Evolutionary conservation across 2,329 filamentous ascomycete species (phyloP).

Genomic region (Penicillium sp.): DNA sequence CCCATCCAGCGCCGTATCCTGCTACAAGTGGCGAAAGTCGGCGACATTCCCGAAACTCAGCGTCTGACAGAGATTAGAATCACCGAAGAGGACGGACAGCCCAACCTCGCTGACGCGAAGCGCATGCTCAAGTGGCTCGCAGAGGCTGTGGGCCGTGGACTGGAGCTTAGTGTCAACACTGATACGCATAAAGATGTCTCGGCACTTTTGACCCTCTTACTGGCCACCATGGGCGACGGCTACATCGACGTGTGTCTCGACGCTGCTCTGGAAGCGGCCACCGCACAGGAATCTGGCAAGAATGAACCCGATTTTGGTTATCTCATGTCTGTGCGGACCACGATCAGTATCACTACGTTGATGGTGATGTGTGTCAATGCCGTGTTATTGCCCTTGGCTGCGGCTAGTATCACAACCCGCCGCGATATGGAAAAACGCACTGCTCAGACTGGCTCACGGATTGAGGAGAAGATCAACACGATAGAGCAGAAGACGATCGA

Average conservation of each 20-base stretch:
- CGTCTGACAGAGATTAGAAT: conserved; percentile 88
- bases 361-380: conserved; percentile 92
- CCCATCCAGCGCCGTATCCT: conserved; percentile 88
- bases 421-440: conserved; percentile 86
- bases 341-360: conserved; percentile 86
- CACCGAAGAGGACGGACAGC: conserved; percentile 81
- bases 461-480: conserved; percentile 80
- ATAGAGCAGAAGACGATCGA: conserved; percentile 72
- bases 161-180: conserved; percentile 83
- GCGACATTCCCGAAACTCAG: conserved; percentile 65
- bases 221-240: conserved; percentile 86
- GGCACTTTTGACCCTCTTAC: conserved; percentile 77
- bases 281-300: conserved; percentile 76
- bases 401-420: conserved; percentile 85
- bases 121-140: conserved; percentile 98
- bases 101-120: conserved; percentile 87
- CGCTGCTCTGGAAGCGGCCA: conserved; percentile 73
- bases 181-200: conserved; percentile 95
- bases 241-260: conserved; percentile 69
- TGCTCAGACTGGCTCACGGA: conserved; percentile 70
- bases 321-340: conserved; percentile 74
- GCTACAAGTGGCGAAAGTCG: conserved; percentile 81
- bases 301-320: conserved; percentile 86
- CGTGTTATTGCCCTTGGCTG: conserved; percentile 85
- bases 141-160: conserved; percentile 85